Percentiles rank a stretch among this genome's conserved stretches.
These are phyloP conservation scores for Neofusicoccum ribis DNA, from an alignment of 2,329 filamentous ascomycete genomes.

Conservation along the genomic window DNA sequence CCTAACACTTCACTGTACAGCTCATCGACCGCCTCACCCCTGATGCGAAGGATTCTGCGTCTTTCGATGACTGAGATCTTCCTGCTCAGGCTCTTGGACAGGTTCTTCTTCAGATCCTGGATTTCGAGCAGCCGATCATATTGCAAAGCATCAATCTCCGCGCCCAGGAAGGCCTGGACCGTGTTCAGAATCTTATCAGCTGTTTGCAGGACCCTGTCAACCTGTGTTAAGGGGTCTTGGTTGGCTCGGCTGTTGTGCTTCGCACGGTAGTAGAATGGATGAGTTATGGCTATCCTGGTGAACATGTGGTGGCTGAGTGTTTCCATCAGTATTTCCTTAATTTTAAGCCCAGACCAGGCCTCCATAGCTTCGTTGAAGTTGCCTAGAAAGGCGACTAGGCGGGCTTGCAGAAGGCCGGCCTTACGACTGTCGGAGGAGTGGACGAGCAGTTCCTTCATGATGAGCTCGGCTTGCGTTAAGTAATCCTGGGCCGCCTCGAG, in stretches of 20 bases:
- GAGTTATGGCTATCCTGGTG: conserved; percentile 4
- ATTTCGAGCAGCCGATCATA: conserved; percentile 19
- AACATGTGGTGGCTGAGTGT: conserved; percentile 19
- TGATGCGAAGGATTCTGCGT: conserved; percentile 5
- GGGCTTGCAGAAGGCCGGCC: conserved; percentile 6
- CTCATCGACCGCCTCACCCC: conserved; percentile 8
- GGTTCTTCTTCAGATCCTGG: conserved; percentile 9
- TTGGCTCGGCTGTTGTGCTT: background rate
- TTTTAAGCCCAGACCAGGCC: background rate
- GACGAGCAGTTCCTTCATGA: conserved; percentile 2
- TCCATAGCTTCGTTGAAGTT: conserved; percentile 5
- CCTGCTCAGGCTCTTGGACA: conserved; percentile 12
- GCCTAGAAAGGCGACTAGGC: conserved; percentile 3
- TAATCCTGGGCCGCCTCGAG: conserved; percentile 8
- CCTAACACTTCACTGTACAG: conserved; percentile 1
- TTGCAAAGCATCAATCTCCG: conserved; percentile 14
- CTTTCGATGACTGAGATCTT: conserved; percentile 15
- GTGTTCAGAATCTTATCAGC: background rate
- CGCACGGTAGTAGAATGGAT: conserved; percentile 9
- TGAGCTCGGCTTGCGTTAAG: conserved; percentile 8
- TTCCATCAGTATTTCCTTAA: conserved; percentile 19
- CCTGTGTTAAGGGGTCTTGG: background rate
- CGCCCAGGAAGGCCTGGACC: conserved; percentile 11
- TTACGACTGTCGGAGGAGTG: conserved; percentile 14
- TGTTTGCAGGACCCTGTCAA: conserved; percentile 10